phyloP scores from a whole-genome alignment of 2,329 filamentous ascomycete species.

The Mariannaea elegans region DNA sequence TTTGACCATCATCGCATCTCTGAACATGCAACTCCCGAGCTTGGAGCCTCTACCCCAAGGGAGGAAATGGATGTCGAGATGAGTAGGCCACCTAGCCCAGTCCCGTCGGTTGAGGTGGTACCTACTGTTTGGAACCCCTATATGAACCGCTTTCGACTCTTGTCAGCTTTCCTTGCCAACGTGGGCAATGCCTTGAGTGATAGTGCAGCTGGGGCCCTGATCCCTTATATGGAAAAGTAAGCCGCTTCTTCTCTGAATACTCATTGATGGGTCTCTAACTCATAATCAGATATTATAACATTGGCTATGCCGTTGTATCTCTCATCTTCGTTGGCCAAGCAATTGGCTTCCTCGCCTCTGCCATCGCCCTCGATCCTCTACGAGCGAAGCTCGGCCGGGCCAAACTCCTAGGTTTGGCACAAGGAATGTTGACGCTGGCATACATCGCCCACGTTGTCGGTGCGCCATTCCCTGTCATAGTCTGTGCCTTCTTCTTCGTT shows the following conservation, averaged over 20 bases:
- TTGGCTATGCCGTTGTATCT: conserved; percentile 82
- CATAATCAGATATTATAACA: conserved; percentile 66
- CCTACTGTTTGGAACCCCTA: conserved; percentile 67
- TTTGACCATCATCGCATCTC: conserved; percentile 43
- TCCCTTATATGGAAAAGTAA: conserved; percentile 79
- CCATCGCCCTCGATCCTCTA: conserved; percentile 72
- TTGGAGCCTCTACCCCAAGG: conserved; percentile 20
- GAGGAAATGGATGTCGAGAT: conserved; percentile 55
- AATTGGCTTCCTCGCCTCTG: conserved; percentile 77
- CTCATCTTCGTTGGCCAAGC: conserved; percentile 84
- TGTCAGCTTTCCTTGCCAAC: conserved; percentile 70
- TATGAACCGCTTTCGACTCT: conserved; percentile 76
- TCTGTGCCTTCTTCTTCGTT: conserved; percentile 74
- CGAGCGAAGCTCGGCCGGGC: conserved; percentile 71
- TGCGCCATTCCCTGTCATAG: conserved; percentile 75
- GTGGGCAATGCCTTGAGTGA: conserved; percentile 79
- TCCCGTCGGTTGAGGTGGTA: conserved; percentile 52
- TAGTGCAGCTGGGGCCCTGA: conserved; percentile 77
- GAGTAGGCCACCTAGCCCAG: conserved; percentile 61
- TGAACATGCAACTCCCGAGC: conserved; percentile 5
- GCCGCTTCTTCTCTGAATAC: conserved; percentile 9
- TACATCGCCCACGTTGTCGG: conserved; percentile 72
- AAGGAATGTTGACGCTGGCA: conserved; percentile 64
- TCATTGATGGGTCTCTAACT: background rate
- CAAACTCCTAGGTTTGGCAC: conserved; percentile 67